Percentiles rank a stretch among this genome's conserved stretches.
These are phyloP conservation scores for Polyporus tsugae DNA, from an alignment of 1,284 basidiomycete species.

Conservation along the genomic window DNA sequence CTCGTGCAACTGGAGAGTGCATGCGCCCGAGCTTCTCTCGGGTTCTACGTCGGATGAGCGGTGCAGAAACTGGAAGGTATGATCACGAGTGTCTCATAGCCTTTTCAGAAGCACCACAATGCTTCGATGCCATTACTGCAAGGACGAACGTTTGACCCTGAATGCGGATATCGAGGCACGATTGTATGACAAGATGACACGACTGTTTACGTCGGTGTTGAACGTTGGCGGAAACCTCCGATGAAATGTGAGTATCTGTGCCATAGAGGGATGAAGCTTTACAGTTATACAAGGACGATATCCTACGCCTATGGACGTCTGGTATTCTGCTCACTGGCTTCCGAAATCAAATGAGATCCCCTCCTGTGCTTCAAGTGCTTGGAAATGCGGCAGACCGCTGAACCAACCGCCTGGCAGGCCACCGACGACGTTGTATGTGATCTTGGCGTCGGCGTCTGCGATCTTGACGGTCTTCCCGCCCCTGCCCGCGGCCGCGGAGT, in stretches of 20 bases:
- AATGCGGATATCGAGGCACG: background rate
- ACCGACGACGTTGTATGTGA: conserved; percentile 44
- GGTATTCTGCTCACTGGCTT: background rate
- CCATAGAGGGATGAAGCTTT: background rate
- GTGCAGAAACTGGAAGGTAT: background rate
- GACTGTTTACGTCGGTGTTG: background rate
- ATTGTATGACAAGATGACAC: background rate
- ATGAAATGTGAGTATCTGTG: background rate
- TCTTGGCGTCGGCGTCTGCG: conserved; percentile 35
- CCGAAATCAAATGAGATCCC: conserved; percentile 37
- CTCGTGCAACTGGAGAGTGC: background rate
- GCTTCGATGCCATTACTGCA: background rate
- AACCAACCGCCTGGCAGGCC: conserved; percentile 48
- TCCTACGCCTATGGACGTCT: background rate
- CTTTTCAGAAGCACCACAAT: background rate
- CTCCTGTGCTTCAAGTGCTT: conserved; percentile 47
- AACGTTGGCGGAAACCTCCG: background rate
- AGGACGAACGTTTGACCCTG: background rate
- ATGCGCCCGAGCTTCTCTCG: background rate
- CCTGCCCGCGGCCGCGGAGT: conserved; percentile 51
- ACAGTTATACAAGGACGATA: background rate
- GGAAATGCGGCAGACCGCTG: conserved; percentile 47
- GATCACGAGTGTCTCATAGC: background rate
- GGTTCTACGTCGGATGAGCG: background rate
- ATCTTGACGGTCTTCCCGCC: conserved; percentile 44